Evolutionary conservation across 2,329 filamentous ascomycete genomes (phyloP), one percentile per base, ranked within the genome.

Genomic region (Lachnum nothofagi): DNA sequence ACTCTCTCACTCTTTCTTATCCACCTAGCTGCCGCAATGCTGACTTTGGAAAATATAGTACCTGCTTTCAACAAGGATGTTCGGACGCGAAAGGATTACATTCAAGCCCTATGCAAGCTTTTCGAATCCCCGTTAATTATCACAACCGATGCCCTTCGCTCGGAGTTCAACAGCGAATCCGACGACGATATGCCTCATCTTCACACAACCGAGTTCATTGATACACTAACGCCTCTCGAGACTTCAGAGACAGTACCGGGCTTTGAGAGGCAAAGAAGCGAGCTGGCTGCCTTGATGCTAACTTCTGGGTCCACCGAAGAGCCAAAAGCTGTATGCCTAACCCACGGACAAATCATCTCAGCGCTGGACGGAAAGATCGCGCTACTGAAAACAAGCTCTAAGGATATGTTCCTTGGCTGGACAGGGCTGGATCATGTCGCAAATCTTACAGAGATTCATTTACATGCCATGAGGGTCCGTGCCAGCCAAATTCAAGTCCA

Each of bases 391-490:
- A 62, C 63, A 2, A 59, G 60, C 0, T 23, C 9, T 3, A 65
- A 67, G 1, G 53, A 55, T 60, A 19, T 57, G 38, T 58, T 66
- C 31, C 42, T 72, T 16, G 69, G 67, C 38, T 72, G 68, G 68
- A 67, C 69, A 27, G 68, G 68, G 0, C 61, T 79, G 6, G 77
- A 81, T 51, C 78, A 81, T 49, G 75, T 79, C 8, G 78, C 72
- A 0, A 71, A 64, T 49, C 61, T 82, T 3, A 63, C 68, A 1
- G 74, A 82, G 44, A 70, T 75, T 14, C 78, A 81, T 54, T 58
- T 81, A 0, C 70, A 70, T 12, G 73, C 77, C 1, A 57, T 78
- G 39, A 64, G 51, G 23, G 52, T 68, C 2, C 67, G 67, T 5
- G 62, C 64, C 0, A 62, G 70, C 38, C 75, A 79, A 54, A 56